Percentiles rank a stretch among this genome's conserved stretches.
These are phyloP conservation scores for Ceratobasidium theobromae DNA, from an alignment of 1,284 basidiomycete species.

Conservation along the genomic window DNA sequence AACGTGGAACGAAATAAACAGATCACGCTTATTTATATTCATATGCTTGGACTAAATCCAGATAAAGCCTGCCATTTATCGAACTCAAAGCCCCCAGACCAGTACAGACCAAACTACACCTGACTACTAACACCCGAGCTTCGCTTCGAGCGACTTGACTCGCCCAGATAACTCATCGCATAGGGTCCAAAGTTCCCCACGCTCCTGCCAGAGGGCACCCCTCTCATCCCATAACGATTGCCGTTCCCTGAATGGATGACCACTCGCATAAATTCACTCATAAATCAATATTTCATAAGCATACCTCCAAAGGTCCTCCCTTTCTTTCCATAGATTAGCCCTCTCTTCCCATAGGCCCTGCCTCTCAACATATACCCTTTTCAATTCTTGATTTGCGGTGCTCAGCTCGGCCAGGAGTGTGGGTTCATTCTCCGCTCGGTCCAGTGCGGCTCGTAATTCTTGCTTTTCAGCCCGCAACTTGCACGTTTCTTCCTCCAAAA, in stretches of 20 bases:
- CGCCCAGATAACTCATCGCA: no score
- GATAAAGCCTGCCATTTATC: no score
- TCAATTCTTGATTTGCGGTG: not conserved
- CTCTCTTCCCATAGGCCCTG: conserved; percentile 21
- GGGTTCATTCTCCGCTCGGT: not conserved
- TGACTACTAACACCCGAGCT: no score
- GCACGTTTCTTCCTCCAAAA: conserved; percentile 13
- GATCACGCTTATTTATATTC: no score
- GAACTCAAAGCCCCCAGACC: no score
- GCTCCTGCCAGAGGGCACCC: conserved; percentile 2
- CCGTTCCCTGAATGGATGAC: not conserved
- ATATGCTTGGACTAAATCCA: no score
- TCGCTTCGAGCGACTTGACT: no score
- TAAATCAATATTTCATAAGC: no score
- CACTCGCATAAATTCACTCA: not conserved
- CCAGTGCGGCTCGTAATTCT: not conserved
- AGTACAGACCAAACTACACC: no score
- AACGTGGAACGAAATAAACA: no score
- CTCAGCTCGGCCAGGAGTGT: not conserved
- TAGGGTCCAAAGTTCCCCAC: no score
- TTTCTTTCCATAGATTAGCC: conserved; percentile 7
- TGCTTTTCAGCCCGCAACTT: conserved; percentile 3
- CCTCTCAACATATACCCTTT: conserved; percentile 8
- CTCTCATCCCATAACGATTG: conserved; percentile 21
- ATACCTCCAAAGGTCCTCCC: not conserved